A percentile compares a stretch with the other conserved stretches of the same genome.
Conservation (phyloP, 371 early-diverging fungal genomes). For the Conidiobolus coronatus region DNA sequence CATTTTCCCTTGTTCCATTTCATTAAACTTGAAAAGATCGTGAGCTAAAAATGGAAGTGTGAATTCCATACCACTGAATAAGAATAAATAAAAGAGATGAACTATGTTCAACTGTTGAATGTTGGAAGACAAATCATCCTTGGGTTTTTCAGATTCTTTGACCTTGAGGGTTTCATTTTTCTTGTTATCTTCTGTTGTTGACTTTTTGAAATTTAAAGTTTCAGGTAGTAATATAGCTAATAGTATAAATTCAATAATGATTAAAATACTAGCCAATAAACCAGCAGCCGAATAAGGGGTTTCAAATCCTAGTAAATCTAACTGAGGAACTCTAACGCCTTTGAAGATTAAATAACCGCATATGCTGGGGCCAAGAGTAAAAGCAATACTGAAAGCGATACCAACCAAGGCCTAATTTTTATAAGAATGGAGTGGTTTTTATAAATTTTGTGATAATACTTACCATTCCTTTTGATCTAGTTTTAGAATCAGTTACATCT, state of each 20-base stretch:
- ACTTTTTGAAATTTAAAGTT: slow-evolving; percentile 23
- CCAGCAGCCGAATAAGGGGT: slow-evolving; percentile 58
- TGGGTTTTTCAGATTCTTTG: not conserved
- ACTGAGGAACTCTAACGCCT: slow-evolving; percentile 16
- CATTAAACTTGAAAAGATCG: slow-evolving; percentile 63
- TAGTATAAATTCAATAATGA: slow-evolving; percentile 57
- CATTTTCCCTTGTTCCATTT: slow-evolving; percentile 74
- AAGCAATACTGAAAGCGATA: slow-evolving; percentile 86
- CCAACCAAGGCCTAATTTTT: slow-evolving; percentile 94
- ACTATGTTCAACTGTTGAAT: slow-evolving; percentile 10
- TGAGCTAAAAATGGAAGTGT: slow-evolving; percentile 88
- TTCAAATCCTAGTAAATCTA: no score
- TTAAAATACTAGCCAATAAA: slow-evolving; percentile 51
- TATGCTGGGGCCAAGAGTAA: slow-evolving; percentile 84
- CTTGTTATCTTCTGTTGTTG: slow-evolving; percentile 6
- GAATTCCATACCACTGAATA: slow-evolving; percentile 95
- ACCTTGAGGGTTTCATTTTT: slow-evolving; percentile 6
- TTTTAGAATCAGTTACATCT: slow-evolving; percentile 61
- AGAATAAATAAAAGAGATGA: slow-evolving; percentile 69
- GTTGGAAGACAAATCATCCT: not conserved
- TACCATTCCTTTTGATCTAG: slow-evolving; percentile 53
- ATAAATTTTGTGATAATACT: no score
- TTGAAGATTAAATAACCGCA: slow-evolving; percentile 74
- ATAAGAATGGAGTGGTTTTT: no score
- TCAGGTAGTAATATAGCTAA: slow-evolving; percentile 54